A percentile compares a stretch with the other conserved stretches of the same genome.
These are phyloP conservation scores for Raddia guianensis DNA, from an alignment of 176 grass and related monocot species.

Conservation along the genomic window DNA sequence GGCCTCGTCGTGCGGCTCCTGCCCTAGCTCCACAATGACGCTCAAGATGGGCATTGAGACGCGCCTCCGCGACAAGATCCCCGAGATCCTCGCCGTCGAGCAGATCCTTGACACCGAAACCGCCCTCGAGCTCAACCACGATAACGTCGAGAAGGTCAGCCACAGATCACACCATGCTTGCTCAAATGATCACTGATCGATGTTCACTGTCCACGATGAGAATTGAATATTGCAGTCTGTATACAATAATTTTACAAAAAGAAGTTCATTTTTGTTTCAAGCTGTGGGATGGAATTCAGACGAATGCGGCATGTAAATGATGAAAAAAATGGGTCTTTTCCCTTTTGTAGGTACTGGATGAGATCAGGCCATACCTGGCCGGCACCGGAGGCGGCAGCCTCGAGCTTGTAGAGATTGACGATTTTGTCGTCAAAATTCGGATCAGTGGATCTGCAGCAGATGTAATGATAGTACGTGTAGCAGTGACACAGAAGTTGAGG, in stretches of 20 bases:
- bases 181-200: neutral
- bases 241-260: neutral
- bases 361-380: conserved; percentile 92
- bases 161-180: neutral
- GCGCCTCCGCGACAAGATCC: conserved; percentile 94
- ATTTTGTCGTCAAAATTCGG: conserved; percentile 70
- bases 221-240: neutral
- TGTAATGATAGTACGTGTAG: conserved; percentile 93
- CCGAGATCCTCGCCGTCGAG: conserved; percentile 78
- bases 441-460: conserved; percentile 79
- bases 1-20: conserved; percentile 86
- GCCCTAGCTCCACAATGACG: conserved; percentile 98
- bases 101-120: conserved; percentile 90
- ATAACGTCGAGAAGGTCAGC: conserved; percentile 88
- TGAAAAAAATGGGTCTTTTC: too few relatives aligned
- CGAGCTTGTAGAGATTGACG: conserved; percentile 69
- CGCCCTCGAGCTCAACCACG: conserved; percentile 84
- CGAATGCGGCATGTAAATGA: too few relatives aligned
- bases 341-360: conserved; percentile 64
- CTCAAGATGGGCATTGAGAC: conserved; percentile 98
- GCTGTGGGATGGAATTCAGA: too few relatives aligned
- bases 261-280: too few relatives aligned
- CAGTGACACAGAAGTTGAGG: conserved; percentile 88
- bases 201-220: neutral
- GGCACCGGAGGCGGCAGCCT: conserved; percentile 88